Base-by-base conservation (phyloP, 345 rosid genomes). In the Populus ilicifolia region DNA sequence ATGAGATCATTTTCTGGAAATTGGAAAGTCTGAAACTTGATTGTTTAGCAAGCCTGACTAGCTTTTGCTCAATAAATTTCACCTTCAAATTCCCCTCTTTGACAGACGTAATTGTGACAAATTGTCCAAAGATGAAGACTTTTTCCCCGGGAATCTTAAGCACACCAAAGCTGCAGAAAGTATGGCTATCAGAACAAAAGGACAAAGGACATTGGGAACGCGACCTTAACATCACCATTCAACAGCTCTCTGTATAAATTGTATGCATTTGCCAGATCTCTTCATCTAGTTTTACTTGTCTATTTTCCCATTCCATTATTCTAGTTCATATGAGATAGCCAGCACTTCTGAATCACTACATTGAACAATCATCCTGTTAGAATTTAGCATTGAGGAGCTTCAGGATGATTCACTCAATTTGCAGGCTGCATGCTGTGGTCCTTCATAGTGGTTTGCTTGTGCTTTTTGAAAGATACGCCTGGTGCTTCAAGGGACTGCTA, bases 41-140 rank as follows among this genome's bases (percentile, higher is more conserved):
- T n/a, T 21, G 21, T 46, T 56, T 80, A 30, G 77, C 77, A 44
- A 77, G 20, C 48, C 77, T 83, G 30, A 66, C 36, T n/a, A 20
- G 77, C 36, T 72, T 78, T 7, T 44, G 61, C 63, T 46, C 46
- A 30, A 56, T 41, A 1, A 29, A 59, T 14, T 30, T 9, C 46
- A 29, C 59, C 3, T 69, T 77, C 23, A 35, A 21, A 8, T 75
- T 75, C 71, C 78, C 50, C 48, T 30, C 20, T 30, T 67, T 75
- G 70, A 41, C 38, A 66, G 33, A 66, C 8, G 36, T 67, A 20
- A 44, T 30, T 23, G 39, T 74, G 41, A 74, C 5, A 46, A 38
- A 74, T 3, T 74, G 77, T 33, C 59, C 70, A 0, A n/a, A 64
- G 20, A 41, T 74, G 59, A 41, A 27, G 61, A 8, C 8, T 29